Percentiles rank a stretch among this genome's conserved stretches.
Evolutionary conservation across 2,329 filamentous ascomycete genomes (phyloP).

Genomic region (Ilyonectria robusta): DNA sequence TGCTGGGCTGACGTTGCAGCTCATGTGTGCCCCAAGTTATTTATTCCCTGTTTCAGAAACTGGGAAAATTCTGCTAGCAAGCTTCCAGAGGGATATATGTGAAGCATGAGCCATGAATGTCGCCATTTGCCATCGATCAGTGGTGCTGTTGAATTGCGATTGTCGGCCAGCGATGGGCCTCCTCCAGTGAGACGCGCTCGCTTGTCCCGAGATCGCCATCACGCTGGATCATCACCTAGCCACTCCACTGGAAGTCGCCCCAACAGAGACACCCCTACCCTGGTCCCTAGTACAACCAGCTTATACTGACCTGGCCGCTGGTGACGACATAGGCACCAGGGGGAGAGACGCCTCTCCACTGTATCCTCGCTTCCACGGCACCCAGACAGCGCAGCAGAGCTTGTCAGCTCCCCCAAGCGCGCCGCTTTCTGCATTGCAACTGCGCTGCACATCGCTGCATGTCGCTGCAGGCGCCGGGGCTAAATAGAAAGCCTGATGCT

Average conservation of each 20-base stretch:
- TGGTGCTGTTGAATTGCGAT: slow-evolving; percentile 23
- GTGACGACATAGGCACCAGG: slow-evolving; percentile 19
- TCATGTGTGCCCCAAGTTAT: slow-evolving; percentile 9
- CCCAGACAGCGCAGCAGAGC: not conserved
- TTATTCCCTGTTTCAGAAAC: slow-evolving; percentile 5
- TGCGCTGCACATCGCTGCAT: not conserved
- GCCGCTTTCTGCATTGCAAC: not conserved
- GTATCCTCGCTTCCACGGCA: not conserved
- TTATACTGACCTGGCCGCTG: slow-evolving; percentile 15
- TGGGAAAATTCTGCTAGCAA: not conserved
- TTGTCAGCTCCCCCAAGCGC: not conserved
- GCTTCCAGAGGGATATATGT: not conserved
- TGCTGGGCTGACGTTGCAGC: slow-evolving; percentile 5
- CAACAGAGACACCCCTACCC: slow-evolving; percentile 14
- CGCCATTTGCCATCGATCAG: not conserved
- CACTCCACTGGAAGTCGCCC: slow-evolving; percentile 1
- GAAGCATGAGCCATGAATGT: not conserved
- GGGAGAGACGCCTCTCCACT: not conserved
- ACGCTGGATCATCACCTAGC: slow-evolving; percentile 16
- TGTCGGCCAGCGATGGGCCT: slow-evolving; percentile 17
- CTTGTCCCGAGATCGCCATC: slow-evolving; percentile 23
- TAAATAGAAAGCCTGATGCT: not conserved
- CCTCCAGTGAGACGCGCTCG: slow-evolving; percentile 20
- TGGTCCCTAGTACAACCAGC: not conserved
- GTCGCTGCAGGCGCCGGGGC: not conserved